Evolutionary conservation across 2,329 filamentous ascomycete genomes (phyloP).

Genomic region (Juglanconis sp.): DNA sequence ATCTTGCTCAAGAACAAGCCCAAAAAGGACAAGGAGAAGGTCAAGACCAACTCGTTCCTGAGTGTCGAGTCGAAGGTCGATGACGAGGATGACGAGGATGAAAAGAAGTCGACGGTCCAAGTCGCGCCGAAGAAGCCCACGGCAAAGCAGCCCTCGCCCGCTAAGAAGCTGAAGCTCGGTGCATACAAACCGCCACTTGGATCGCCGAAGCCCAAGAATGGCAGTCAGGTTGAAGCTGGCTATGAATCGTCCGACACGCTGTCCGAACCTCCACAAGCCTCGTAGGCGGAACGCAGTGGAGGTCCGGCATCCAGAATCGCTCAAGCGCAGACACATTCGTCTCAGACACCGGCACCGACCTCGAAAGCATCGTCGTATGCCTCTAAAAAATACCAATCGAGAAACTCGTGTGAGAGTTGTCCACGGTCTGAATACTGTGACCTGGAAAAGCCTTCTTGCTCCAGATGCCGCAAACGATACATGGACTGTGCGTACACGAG

Average conservation of each 20-base stretch:
- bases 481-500: not conserved
- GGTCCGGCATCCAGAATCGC: not conserved
- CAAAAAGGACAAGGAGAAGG: slow-evolving; percentile 55
- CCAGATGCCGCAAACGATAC: not conserved
- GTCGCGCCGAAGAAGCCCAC: slow-evolving; percentile 41
- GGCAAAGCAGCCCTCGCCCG: slow-evolving; percentile 38
- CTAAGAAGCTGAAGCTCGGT: slow-evolving; percentile 43
- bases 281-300: not conserved
- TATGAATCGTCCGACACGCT: slow-evolving; percentile 56
- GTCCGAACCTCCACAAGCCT: slow-evolving; percentile 46
- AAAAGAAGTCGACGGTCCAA: slow-evolving; percentile 35
- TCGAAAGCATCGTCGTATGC: not conserved
- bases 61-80: slow-evolving; percentile 45
- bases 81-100: slow-evolving; percentile 35
- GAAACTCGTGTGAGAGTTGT: not conserved
- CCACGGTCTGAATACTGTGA: not conserved
- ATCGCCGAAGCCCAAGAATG: slow-evolving; percentile 48
- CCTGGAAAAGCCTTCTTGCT: not conserved
- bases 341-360: not conserved
- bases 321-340: not conserved
- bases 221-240: slow-evolving; percentile 46
- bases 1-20: slow-evolving; percentile 53
- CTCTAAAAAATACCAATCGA: not conserved
- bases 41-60: slow-evolving; percentile 48
- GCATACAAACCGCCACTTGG: slow-evolving; percentile 45